Evolutionary conservation across 768 basidiomycete genomes (phyloP).

Genomic region (Dendrothele bispora): DNA sequence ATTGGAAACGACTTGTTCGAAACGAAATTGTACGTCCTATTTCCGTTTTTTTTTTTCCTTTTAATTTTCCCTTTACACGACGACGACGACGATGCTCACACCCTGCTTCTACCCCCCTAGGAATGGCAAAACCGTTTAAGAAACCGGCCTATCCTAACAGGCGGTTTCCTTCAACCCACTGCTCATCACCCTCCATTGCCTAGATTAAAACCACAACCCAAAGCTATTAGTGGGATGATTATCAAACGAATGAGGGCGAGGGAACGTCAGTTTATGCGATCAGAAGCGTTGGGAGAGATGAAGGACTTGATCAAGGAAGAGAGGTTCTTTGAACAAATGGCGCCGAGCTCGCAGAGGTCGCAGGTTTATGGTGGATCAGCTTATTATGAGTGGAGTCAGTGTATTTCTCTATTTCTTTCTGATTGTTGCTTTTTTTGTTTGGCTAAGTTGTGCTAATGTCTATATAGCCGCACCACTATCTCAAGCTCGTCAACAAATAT

Average conservation of each 20-base stretch:
- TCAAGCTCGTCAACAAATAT: constrained; percentile 28
- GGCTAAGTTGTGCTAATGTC: no score
- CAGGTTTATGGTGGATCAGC: background rate
- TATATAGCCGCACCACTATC: constrained; percentile 37
- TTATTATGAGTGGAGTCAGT: background rate
- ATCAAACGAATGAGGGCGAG: constrained; percentile 36
- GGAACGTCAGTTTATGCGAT: constrained; percentile 41
- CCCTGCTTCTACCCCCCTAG: constrained; percentile 30
- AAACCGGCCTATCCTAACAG: constrained; percentile 69
- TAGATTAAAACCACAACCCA: constrained; percentile 77
- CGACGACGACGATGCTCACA: background rate
- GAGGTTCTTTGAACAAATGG: constrained; percentile 31
- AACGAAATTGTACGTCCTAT: constrained; percentile 51
- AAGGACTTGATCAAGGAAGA: constrained; percentile 34
- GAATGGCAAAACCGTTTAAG: constrained; percentile 55
- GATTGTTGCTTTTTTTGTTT: background rate
- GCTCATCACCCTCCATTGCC: constrained; percentile 72
- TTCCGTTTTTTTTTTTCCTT: background rate
- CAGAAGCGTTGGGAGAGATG: constrained; percentile 28
- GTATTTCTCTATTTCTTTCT: background rate
- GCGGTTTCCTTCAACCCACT: constrained; percentile 65
- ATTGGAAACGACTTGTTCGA: constrained; percentile 44
- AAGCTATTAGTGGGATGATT: constrained; percentile 71
- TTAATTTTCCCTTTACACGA: background rate
- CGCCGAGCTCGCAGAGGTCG: no score